Conservation (phyloP, 164 flowering plant species). For the Chimonanthus salicifolius region DNA sequence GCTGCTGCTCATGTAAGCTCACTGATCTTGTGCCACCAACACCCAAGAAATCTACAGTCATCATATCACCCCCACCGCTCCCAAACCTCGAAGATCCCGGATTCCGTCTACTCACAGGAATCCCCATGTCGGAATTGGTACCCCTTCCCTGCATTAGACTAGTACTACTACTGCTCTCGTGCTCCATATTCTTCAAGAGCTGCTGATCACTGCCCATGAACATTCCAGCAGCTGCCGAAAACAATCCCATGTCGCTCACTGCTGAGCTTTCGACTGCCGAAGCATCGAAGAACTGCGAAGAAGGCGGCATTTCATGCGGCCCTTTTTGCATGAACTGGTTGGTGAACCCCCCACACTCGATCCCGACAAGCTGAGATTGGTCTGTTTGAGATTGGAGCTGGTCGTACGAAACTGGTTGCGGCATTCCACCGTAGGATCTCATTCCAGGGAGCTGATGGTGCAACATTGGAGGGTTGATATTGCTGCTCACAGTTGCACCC, state of each 20-base stretch:
- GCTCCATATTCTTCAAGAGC: slow-evolving; percentile 23
- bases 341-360: slow-evolving; percentile 11
- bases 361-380: slow-evolving; percentile 22
- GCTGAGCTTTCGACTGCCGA: slow-evolving; percentile 3
- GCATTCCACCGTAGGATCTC: slow-evolving; percentile 16
- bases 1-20: slow-evolving; percentile 24
- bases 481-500: slow-evolving; percentile 43
- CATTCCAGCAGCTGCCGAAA: slow-evolving; percentile 10
- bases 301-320: slow-evolving; percentile 7
- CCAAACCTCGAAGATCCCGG: slow-evolving; percentile 16
- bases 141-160: slow-evolving; percentile 11
- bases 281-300: slow-evolving; percentile 22
- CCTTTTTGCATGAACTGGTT: slow-evolving; percentile 23
- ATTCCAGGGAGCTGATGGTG: slow-evolving; percentile 25
- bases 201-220: slow-evolving; percentile 24
- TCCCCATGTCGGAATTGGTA: slow-evolving; percentile 4
- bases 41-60: slow-evolving; percentile 54
- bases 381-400: slow-evolving; percentile 16
- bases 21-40: slow-evolving; percentile 26
- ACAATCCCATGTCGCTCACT: slow-evolving; percentile 28
- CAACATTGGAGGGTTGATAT: slow-evolving; percentile 20
- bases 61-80: slow-evolving; percentile 21
- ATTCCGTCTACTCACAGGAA: slow-evolving; percentile 10
- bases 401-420: slow-evolving; percentile 10
- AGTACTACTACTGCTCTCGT: slow-evolving; percentile 10